Base-by-base conservation (phyloP, 2,329 filamentous ascomycete genomes). In the Arachnopeziza araneosa region DNA sequence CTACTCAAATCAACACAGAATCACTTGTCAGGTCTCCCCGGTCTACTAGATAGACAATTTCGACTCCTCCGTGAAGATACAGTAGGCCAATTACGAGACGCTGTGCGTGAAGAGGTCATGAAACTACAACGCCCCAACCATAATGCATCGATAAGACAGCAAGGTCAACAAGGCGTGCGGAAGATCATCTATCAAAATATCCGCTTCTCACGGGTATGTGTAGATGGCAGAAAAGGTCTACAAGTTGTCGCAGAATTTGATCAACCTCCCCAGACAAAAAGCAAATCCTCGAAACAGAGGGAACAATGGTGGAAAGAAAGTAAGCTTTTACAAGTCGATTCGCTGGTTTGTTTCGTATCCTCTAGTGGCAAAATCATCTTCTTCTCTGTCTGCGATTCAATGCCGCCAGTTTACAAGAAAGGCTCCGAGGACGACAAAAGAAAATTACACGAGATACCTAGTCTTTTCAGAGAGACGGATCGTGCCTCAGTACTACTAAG, bases 71-170 rank as follows among this genome's bases (percentile, higher is more conserved):
- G 70, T 26, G 68, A 70, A 56, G 70, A 72, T 55, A 70, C 66
- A 17, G 66, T 67, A 17, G 70, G 70, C 1, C 61, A 64, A 52
- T 61, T 72, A 2, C 65, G 69, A 9, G 66, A 71, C 48, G 76
- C 76, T 0, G 76, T 82, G 1, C 73, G 74, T 49, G 63, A 74
- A 24, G 72, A 78, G 54, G 69, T 79, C 10, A 56, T 56, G n/a
- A 64, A 62, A 57, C 56, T 67, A 70, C 57, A 66, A 60, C 50
- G 57, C 74, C 26, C 73, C 74, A 55, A 77, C 71, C 2, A 71
- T 72, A 64, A 71, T 68, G 0, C 36, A 44, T 30, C 24, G 24
- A n/a, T 53, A 14, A 52, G 8, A 9, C 32, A 52, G n/a, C 24
- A 53, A 1, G 48, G 36, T 53, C 50, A 52, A 36, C 36, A 44